Conservation (phyloP, 176 grass and related monocot species). For the Bonia amplexicaulis region DNA sequence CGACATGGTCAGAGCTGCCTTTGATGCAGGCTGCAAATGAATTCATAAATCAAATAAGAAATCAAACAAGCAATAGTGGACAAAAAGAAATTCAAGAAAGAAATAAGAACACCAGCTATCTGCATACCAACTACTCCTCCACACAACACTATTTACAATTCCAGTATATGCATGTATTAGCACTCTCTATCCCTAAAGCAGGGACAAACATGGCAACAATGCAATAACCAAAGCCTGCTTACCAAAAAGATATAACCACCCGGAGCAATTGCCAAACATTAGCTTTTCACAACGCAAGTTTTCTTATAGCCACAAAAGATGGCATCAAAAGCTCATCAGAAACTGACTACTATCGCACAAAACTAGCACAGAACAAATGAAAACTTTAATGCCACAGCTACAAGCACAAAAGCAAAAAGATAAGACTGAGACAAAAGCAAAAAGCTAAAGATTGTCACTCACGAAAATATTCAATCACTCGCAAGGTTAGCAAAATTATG, state of each 20-base stretch:
- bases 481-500: background rate
- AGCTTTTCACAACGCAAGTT: background rate
- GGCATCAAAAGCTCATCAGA: background rate
- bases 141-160: background rate
- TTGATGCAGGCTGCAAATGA: slow-evolving; percentile 54
- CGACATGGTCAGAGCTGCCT: slow-evolving; percentile 67
- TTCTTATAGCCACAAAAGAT: slow-evolving; percentile 7
- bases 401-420: slow-evolving; percentile 20
- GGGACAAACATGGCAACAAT: slow-evolving; percentile 16
- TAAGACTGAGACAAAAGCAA: background rate
- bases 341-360: background rate
- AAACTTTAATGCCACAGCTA: slow-evolving; percentile 17
- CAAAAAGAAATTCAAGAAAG: background rate
- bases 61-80: background rate
- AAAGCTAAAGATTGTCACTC: background rate
- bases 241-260: slow-evolving; percentile 11
- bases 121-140: slow-evolving; percentile 11
- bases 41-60: slow-evolving; percentile 29
- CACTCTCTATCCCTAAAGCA: background rate
- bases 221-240: slow-evolving; percentile 2
- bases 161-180: background rate
- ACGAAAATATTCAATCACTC: background rate
- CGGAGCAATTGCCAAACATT: slow-evolving; percentile 23
- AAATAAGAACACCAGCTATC: slow-evolving; percentile 3
- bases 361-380: slow-evolving; percentile 19